Evolutionary conservation across 805 yeast species (phyloP), one percentile per base, ranked within the genome.

Genomic region (Clavispora asparagi): DNA sequence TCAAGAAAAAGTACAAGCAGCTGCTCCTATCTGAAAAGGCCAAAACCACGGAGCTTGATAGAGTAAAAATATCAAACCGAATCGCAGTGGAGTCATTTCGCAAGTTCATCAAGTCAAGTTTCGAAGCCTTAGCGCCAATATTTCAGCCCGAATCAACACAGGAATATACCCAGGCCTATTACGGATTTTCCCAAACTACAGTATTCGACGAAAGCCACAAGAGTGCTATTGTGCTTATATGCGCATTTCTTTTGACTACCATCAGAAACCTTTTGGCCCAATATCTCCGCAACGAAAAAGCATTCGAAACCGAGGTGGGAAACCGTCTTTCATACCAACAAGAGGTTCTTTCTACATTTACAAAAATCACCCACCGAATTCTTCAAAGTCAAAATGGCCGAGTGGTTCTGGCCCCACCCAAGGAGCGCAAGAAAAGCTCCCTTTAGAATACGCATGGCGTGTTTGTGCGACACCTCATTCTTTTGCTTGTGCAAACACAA

Each of bases 291-390:
- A 50, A 47, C 26, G 54, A 52, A 33, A 36, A 45, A 25, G 43
- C 43, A 41, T 42, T 52, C 12, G 47, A 49, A 39, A 30, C 40
- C 7, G 56, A 50, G 31, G 41, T 50, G 44, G 40, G 45, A 8
- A 46, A 46, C 29, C 41, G 54, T 31, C 53, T 39, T 28, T 42
- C 40, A 39, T 52, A 50, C 41, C 54, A 52, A 32, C 47, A 47
- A 32, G 49, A 52, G 29, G 55, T 50, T 28, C 45, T 52, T 14
- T 43, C 44, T 33, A 45, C 53, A 0, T 49, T 52, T 31, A 43
- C 45, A 25, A 23, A 38, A 27, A 52, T 52, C 7, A 33, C 37
- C 42, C 40, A 33, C 13, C 28, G 40, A 13, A 37, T 26, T 25
- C 28, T 37, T 17, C 29, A 37, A 5, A 37, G 30, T 12, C 40